Base-by-base conservation (phyloP, 2,329 filamentous ascomycete genomes). In the Calonectria pseudoturangicola region DNA sequence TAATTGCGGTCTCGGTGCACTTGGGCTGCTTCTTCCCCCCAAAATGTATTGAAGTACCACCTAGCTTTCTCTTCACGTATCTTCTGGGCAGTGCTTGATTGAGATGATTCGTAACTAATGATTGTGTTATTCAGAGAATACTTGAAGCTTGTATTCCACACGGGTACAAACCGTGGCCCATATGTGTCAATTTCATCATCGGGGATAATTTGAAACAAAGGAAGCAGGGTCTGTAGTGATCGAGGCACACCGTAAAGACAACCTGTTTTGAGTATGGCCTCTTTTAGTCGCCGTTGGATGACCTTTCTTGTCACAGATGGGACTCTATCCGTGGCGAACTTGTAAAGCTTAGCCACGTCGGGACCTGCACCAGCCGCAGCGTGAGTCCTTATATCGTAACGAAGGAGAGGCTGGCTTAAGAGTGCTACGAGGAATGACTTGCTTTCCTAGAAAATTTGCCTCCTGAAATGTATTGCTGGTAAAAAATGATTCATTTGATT, bases 111-210 rank as follows among this genome's bases (percentile, higher is more conserved):
- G 4, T 56, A 54, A 2, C 50, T 54, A 54, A 30, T 13, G 8
- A 16, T 8, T 2, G 13, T 54, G 28, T 54, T 33, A 30, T 33
- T 54, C 2, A 16, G 25, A 15, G 15, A 54, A 30, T 33, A 39
- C 13, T 39, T 39, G 13, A 39, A 39, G 36, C 36, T 39, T 39
- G 36, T 13, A 39, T 39, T 39, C 36, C 36, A 13, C 8, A 39
- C 36, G 36, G 36, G 36, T 13, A 28, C 28, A 30, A 54, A 36
- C 28, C 51, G 51, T n/a, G 51, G 51, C 21, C 51, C 51, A 18
- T 56, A 56, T 33, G 27, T n/a, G 30, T 56, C 51, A 36, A 56
- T 56, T 56, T 56, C 51, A 56, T 36, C 51, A 56, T 56, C 51
- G 12, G 51, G 51, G 13, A 56, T 36, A n/a, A 36, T n/a, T 6